Evolutionary conservation across 352 stramenopile species (phyloP).

Genomic region (Phytophthora brassicae): DNA sequence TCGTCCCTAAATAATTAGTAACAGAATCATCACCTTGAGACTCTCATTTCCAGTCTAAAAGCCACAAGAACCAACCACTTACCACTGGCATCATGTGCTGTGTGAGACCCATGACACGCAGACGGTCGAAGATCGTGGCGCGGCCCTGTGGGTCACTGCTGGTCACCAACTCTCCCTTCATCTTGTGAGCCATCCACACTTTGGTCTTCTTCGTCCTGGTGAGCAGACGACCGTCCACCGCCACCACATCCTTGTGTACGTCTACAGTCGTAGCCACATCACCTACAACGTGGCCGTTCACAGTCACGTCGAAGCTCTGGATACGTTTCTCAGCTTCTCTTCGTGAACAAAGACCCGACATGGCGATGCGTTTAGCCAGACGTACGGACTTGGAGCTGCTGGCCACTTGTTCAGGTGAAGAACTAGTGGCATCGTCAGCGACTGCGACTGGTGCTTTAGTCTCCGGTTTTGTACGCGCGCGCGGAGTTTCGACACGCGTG

Average conservation of each 20-base stretch:
- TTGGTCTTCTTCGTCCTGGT: conserved; percentile 44
- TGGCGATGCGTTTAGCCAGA: conserved; percentile 84
- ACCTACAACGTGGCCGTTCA: conserved; percentile 70
- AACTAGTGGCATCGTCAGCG: not conserved
- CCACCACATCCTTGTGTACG: conserved; percentile 48
- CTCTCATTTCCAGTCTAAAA: not conserved
- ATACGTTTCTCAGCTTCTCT: conserved; percentile 86
- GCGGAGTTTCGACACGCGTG: conserved; percentile 17
- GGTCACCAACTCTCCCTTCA: conserved; percentile 84
- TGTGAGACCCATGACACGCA: conserved; percentile 77
- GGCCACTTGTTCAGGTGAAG: not conserved
- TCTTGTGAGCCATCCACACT: conserved; percentile 89
- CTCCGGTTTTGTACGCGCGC: conserved; percentile 7
- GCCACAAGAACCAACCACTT: not conserved
- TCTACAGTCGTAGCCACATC: conserved; percentile 67
- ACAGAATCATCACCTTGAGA: not conserved
- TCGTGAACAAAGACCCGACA: conserved; percentile 79
- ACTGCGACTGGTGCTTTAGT: not conserved
- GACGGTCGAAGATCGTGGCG: conserved; percentile 87
- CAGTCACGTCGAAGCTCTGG: conserved; percentile 59
- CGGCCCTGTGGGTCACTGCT: conserved; percentile 74
- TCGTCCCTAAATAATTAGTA: conserved; percentile 52
- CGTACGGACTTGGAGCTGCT: conserved; percentile 42
- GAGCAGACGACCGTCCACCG: conserved; percentile 58
- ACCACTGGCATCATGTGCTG: conserved; percentile 90